Evolutionary conservation across 768 basidiomycete species (phyloP), one percentile per base, ranked within the genome.

Genomic region (Lactarius psammicola): DNA sequence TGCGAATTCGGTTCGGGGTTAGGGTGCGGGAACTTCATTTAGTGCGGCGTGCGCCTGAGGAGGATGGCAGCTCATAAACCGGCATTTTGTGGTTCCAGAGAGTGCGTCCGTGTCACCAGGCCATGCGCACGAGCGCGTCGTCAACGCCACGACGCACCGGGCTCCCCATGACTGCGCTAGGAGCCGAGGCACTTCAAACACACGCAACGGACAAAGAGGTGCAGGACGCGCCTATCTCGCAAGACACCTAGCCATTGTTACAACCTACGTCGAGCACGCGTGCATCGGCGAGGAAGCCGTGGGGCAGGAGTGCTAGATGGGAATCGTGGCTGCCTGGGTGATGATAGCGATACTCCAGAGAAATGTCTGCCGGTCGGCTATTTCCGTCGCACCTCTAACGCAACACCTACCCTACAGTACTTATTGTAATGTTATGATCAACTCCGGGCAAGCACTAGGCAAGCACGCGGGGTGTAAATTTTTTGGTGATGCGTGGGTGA

Each of bases 121-220:
- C n/a, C n/a, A n/a, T n/a, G n/a, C n/a, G n/a, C n/a, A n/a, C n/a
- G n/a, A n/a, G n/a, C n/a, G 58, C 87, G 80, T 63, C 85, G 82
- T 89, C 94, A 0, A 96, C 91, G 1, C 93, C 94, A 88, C 77
- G 9, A 94, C 89, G 66, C 81, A 82, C n/a, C 72, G 73, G 6
- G 91, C 88, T 1, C 82, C 83, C 74, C 80, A 81, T 0, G 76
- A 75, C 72, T 91, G 92, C 34, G 88, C 92, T 92, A 67, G 7
- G n/a, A 26, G 42, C 26, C 38, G 34, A 4, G n/a, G 6, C 20
- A 11, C 2, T n/a, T 60, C 54, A 56, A 56, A 33, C 23, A 18
- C 17, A 6, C 6, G 17, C 2, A 36, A 49, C 7, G 15, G 23
- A 26, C 13, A 38, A 36, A 38, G 13, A n/a, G 42, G n/a, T n/a